Conservation (phyloP, 2,329 filamentous ascomycete genomes). For the Diaporthe citriasiana region DNA sequence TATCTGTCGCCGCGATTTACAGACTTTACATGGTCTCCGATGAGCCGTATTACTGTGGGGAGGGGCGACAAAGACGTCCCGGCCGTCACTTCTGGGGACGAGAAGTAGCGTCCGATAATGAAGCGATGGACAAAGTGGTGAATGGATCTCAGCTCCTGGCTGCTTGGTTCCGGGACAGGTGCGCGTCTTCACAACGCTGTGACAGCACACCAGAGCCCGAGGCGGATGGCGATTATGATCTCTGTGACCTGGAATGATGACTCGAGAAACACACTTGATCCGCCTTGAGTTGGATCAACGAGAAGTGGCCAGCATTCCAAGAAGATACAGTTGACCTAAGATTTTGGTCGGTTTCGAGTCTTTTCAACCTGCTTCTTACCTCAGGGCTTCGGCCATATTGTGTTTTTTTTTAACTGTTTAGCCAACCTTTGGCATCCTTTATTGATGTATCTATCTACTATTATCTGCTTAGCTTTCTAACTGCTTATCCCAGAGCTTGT, state of each 20-base stretch:
- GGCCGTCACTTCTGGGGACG: slow-evolving; percentile 1
- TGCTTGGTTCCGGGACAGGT: not conserved
- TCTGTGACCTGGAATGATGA: not conserved
- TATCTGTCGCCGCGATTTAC: not conserved
- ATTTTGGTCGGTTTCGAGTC: not conserved
- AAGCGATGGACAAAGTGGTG: no score
- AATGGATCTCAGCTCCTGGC: not conserved
- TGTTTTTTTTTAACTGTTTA: no score
- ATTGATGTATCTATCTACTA: no score
- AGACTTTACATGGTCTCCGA: not conserved
- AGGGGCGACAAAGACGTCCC: not conserved
- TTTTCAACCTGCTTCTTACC: not conserved
- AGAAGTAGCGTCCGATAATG: no score
- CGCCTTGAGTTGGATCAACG: not conserved
- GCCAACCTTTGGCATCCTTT: no score
- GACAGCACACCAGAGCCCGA: not conserved
- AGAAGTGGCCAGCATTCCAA: not conserved
- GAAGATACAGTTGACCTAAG: not conserved
- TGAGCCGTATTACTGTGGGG: not conserved
- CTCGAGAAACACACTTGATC: not conserved
- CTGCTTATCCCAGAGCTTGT: no score
- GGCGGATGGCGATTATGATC: not conserved
- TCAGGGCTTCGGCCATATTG: no score
- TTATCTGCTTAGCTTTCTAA: no score
- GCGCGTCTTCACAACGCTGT: not conserved